Evolutionary conservation across 1,284 basidiomycete genomes (phyloP), one percentile per base, ranked within the genome.

Genomic region (Porodaedalea pini): DNA sequence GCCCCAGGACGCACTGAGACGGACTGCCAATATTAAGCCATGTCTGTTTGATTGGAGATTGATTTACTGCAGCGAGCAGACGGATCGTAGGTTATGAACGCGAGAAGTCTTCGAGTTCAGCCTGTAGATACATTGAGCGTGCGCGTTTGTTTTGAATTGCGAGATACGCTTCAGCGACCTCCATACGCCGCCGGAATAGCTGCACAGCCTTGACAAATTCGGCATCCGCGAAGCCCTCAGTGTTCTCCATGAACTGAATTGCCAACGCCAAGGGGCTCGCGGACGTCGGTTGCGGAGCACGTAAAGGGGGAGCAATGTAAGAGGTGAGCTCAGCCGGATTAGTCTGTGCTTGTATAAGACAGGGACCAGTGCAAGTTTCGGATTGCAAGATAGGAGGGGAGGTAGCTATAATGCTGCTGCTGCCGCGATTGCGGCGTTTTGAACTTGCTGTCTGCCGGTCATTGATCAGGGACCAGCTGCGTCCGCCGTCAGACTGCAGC

Each of bases 171-270:
- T 58, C 57, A 13, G 44, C 23, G 15, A 37, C 43, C 3, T 54
- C 51, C 7, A 23, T 21, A 6, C 57, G 43, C 8, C 52, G 40
- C 41, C 43, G 57, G 31, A 58, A 54, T 31, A 58, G 40, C 48
- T 49, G 51, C 31, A 58, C 45, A 32, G 52, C 52, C 23, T 50
- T 37, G 25, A 58, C 57, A 31, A 58, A 58, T 3, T 58, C 51
- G 6, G 25, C 40, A 17, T 58, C 57, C 15, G 43, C n/a, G 2
- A 58, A 27, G n/a, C 39, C 48, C 17, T 58, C 51, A 8, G 31
- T 27, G 3, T 40, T 29, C 32, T 58, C 57, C 21, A 58, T 32
- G 5, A 39, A 10, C 36, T 49, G 34, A 31, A 58, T 58, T 8
- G 57, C 57, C 15, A 32, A 13, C 7, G 52, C 52, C 29, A 58